These are phyloP conservation scores for Rhodomyrtus tomentosa DNA, from an alignment of 345 rosid species.

Conservation along the genomic window DNA sequence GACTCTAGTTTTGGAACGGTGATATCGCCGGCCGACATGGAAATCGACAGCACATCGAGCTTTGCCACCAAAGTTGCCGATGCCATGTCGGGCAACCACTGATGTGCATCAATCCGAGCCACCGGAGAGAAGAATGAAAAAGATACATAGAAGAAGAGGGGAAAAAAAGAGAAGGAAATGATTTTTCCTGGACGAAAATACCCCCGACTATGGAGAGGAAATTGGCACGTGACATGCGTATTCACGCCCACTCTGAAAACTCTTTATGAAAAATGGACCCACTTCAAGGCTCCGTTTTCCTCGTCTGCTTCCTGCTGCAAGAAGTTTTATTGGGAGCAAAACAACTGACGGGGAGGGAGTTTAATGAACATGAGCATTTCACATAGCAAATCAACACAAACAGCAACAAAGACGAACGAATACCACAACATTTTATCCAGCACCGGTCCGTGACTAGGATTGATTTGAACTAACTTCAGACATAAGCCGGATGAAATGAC, in stretches of 20 bases:
- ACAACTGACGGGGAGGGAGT: neutral
- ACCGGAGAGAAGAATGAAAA: neutral
- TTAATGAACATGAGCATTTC: neutral
- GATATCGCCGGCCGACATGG: neutral
- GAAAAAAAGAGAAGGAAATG: fast-evolving
- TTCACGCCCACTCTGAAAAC: fast-evolving
- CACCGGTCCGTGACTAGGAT: neutral
- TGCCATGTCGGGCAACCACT: neutral
- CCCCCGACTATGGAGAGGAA: too few species aligned
- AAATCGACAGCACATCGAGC: neutral
- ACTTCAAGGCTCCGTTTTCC: neutral
- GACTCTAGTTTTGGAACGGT: neutral
- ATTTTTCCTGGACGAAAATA: neutral
- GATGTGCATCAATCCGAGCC: neutral
- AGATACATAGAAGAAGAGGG: neutral
- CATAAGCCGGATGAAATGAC: neutral
- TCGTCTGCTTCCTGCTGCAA: too few species aligned
- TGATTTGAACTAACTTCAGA: neutral
- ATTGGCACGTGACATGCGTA: too few species aligned
- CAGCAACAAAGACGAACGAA: neutral
- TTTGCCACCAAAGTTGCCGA: neutral
- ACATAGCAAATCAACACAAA: neutral
- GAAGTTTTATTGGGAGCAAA: too few species aligned
- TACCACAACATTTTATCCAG: neutral
- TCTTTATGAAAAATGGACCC: neutral